Evolutionary conservation across 352 stramenopile genomes (phyloP).

Genomic region (Stramenopiles sp.): DNA sequence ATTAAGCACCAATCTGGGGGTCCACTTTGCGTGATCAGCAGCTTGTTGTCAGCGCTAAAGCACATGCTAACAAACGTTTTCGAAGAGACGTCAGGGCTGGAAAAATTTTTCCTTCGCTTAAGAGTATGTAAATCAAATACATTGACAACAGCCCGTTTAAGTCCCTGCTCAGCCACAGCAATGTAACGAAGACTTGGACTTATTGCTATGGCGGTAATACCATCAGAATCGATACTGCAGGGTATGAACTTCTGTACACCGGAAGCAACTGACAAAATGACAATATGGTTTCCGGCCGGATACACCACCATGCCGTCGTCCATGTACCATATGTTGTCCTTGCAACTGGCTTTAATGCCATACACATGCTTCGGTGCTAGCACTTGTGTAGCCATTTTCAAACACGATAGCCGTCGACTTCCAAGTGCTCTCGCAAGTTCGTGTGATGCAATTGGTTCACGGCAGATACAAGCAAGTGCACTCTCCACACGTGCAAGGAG

Average conservation of each 20-base stretch:
- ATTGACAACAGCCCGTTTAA: neutral
- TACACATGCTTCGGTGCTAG: conserved; percentile 41
- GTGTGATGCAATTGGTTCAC: too few species aligned
- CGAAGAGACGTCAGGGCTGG: neutral
- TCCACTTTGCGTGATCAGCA: conserved; percentile 62
- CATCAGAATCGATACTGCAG: neutral
- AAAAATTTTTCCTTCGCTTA: neutral
- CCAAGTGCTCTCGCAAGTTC: too few species aligned
- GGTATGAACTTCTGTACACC: conserved; percentile 62
- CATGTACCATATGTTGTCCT: conserved; percentile 54
- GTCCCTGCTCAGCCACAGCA: neutral
- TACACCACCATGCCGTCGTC: conserved; percentile 62
- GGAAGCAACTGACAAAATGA: conserved; percentile 61
- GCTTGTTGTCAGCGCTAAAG: conserved; percentile 65
- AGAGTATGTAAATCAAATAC: neutral
- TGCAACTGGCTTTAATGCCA: conserved; percentile 49
- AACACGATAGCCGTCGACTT: too few species aligned
- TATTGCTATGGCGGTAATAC: neutral
- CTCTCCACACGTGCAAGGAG: too few species aligned
- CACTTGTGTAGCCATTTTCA: too few species aligned
- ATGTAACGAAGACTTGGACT: neutral
- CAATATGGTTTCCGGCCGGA: conserved; percentile 57
- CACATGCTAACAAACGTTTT: conserved; percentile 49
- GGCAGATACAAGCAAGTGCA: too few species aligned
- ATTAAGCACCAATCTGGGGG: conserved; percentile 59